Percentiles rank a stretch among this genome's conserved stretches.
Conservation (phyloP, 345 rosid genomes). For the Stellera chamaejasme region DNA sequence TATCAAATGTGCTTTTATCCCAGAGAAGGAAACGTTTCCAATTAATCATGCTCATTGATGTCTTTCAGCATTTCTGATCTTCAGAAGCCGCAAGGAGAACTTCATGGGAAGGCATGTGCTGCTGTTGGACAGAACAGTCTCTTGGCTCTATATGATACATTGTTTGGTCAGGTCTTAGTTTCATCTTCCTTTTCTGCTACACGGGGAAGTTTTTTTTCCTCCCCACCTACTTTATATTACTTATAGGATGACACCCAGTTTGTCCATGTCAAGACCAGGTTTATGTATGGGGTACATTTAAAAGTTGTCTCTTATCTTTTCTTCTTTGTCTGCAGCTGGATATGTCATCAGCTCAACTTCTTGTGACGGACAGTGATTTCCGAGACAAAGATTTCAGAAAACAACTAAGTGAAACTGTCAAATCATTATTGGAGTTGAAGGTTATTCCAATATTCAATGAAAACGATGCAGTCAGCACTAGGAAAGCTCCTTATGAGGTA, state of each 20-base stretch:
- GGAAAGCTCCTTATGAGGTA: constrained; percentile 99
- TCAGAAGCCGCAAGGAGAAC: constrained; percentile 84
- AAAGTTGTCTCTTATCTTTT: neutral
- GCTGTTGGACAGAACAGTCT: constrained; percentile 98
- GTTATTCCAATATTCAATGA: constrained; percentile 94
- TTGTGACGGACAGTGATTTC: constrained; percentile 88
- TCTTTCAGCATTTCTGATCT: constrained; percentile 84
- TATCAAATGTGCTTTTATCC: no score
- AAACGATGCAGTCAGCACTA: constrained; percentile 96
- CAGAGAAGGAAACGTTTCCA: neutral
- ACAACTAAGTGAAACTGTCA: constrained; percentile 76
- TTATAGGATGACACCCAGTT: neutral
- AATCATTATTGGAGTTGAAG: constrained; percentile 51
- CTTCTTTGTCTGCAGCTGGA: constrained; percentile 58
- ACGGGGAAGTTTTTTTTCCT: neutral
- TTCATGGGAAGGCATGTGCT: constrained; percentile 98
- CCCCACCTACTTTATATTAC: neutral
- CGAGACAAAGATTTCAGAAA: constrained; percentile 70
- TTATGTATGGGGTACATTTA: no score
- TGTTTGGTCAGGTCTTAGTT: constrained; percentile 63
- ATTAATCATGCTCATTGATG: constrained; percentile 5
- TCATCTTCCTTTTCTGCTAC: constrained; percentile 3
- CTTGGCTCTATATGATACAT: constrained; percentile 89
- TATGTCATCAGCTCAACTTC: constrained; percentile 89
- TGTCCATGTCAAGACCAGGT: no score